Evolutionary conservation across 805 yeast genomes (phyloP), one percentile per base, ranked within the genome.

Genomic region (Starmerella sirachaensis): DNA sequence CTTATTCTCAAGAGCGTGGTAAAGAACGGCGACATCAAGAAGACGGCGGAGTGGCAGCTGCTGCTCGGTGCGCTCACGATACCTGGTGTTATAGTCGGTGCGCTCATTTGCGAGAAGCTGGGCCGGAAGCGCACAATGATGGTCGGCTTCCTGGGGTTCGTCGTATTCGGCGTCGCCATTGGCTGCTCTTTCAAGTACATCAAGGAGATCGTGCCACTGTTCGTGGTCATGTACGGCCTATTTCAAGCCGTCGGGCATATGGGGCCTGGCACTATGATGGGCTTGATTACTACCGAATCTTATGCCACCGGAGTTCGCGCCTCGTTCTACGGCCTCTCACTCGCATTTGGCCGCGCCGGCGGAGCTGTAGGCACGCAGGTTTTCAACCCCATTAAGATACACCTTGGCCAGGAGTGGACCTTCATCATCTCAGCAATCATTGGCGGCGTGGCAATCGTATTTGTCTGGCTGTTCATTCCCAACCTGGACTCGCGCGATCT

Each of bases 271-370:
- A 69, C 78, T 52, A 71, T 70, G 66, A 62, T 79, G 64, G 88
- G 88, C 9, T 64, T 80, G 40, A 59, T 66, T 1, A 64, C 77
- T 4, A 69, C 81, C 16, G 88, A 80, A 55, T 66, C 73, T 6
- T 80, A 67, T 50, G 85, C 91, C 13, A 77, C 86, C 7, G 80
- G 83, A 12, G 72, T 80, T 29, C 66, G 91, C 57, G 88, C 86
- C 19, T 75, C 84, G 0, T 64, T 70, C 34, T 80, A 79, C 50
- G 88, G 88, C 30, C 50, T 79, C 18, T 68, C 80, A 31, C 85
- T 86, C 26, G 88, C 86, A 3, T 62, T 78, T 33, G 91, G 91
- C 36, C 79, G 80, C 55, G 79, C 76, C 18, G 93, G 91, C 40
- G 91, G 88, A n/a, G 85, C 77, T 19, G 74, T 77, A 18, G 91